Percentiles rank a stretch among this genome's conserved stretches.
These are phyloP conservation scores for Excoecaria cochinchinensis DNA, from an alignment of 345 rosid genomes.

Conservation along the genomic window DNA sequence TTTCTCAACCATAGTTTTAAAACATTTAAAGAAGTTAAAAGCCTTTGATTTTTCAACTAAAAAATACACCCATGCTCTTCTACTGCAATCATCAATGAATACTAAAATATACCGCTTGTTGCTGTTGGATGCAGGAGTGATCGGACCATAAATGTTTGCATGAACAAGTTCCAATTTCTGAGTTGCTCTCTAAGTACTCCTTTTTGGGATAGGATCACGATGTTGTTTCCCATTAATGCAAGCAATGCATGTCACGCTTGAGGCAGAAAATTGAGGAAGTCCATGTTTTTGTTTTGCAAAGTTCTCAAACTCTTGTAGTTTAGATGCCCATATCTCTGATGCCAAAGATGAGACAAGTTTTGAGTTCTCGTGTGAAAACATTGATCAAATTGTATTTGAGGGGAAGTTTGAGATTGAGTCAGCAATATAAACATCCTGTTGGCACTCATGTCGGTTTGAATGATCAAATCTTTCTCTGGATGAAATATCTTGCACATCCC, in stretches of 20 bases:
- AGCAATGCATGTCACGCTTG: not conserved
- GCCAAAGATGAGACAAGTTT: not conserved
- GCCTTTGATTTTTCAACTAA: not conserved
- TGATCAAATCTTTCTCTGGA: not conserved
- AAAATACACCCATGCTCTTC: not conserved
- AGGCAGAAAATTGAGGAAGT: not conserved
- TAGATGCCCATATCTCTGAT: not conserved
- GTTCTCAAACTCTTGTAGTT: not conserved
- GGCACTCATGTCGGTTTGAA: not conserved
- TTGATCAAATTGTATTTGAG: not conserved
- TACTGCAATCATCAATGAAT: not conserved
- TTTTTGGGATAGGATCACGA: not conserved
- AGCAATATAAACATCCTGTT: conserved; percentile 10
- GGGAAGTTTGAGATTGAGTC: not conserved
- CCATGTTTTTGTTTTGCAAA: not conserved
- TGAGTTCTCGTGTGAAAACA: not conserved
- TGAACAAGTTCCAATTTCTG: not conserved
- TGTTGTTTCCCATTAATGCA: not conserved
- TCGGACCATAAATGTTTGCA: conserved; percentile 1
- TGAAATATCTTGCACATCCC: conserved; percentile 3
- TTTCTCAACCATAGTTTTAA: conserved; percentile 3
- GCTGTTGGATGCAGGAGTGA: not conserved
- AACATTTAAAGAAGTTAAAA: not conserved
- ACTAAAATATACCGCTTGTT: not conserved
- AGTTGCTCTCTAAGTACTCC: not conserved